phyloP scores from a whole-genome alignment of 768 basidiomycete species.

The Leccinum boreale region DNA sequence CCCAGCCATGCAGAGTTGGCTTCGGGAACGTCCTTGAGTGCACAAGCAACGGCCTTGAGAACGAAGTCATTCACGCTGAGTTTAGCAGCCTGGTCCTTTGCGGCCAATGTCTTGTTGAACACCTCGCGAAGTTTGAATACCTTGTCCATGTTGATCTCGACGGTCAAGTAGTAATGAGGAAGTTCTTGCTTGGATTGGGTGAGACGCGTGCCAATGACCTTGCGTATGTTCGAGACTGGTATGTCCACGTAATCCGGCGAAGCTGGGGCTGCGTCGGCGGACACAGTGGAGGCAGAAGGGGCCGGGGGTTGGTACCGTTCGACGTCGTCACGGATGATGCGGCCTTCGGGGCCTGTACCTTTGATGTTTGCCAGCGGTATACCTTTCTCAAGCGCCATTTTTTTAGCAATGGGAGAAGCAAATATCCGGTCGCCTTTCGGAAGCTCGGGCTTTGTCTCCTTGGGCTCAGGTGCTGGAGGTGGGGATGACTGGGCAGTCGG shows the following conservation, averaged over 20 bases:
- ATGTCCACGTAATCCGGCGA: constrained; percentile 81
- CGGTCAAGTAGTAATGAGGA: constrained; percentile 97
- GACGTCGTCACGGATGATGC: constrained; percentile 92
- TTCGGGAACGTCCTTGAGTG: constrained; percentile 92
- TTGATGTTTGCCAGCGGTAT: constrained; percentile 88
- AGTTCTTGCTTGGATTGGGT: constrained; percentile 90
- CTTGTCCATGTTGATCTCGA: constrained; percentile 96
- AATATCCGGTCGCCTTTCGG: constrained; percentile 80
- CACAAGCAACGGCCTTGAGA: constrained; percentile 90
- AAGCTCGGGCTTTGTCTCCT: constrained; percentile 52
- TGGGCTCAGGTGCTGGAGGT: constrained; percentile 32
- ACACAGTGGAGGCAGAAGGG: constrained; percentile 39
- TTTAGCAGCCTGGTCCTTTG: constrained; percentile 89
- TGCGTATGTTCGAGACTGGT: constrained; percentile 92
- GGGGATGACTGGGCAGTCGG: constrained; percentile 35
- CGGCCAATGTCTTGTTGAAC: constrained; percentile 86
- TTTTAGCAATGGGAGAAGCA: constrained; percentile 94
- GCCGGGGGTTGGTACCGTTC: constrained; percentile 76
- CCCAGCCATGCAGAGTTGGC: constrained; percentile 98
- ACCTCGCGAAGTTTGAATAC: constrained; percentile 90
- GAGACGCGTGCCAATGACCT: constrained; percentile 86
- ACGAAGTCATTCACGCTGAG: constrained; percentile 98
- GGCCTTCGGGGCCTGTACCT: constrained; percentile 90
- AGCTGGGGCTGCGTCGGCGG: constrained; percentile 48
- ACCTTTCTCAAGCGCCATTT: constrained; percentile 91